Base-by-base conservation (phyloP, 1,284 basidiomycete genomes). In the Heterobasidion parviporum region DNA sequence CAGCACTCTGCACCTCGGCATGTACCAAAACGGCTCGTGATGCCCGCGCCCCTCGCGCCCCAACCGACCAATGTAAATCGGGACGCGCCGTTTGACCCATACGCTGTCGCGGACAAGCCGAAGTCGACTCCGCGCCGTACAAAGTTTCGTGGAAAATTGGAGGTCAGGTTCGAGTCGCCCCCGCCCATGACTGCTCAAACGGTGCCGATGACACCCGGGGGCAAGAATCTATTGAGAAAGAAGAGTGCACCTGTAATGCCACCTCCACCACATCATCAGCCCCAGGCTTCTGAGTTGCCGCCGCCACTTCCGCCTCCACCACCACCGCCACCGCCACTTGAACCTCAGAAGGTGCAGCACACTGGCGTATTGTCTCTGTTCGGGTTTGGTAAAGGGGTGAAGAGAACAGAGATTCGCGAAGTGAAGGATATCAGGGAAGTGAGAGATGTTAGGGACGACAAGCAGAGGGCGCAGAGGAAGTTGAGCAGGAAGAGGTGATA, bases 11-110 rank as follows among this genome's bases (percentile, higher is more conserved):
- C 63, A 32, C 77, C 75, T 14, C 72, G 69, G 41, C 76, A 82
- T 63, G 62, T 82, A 26, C 84, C 84, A 2, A 84, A 77, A 65
- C 76, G 70, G 38, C 77, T 87, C 35, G 80, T 87, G 38, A 87
- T 87, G 84, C 84, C 84, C 47, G 67, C 80, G 6, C 85, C 79
- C 15, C 71, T 87, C 26, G 56, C 59, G n/a, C 36, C 64, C 63
- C 50, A 62, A 55, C 15, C 59, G 58, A 26, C 26, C 26, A 26
- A 26, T 5, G 47, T 62, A 60, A 58, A n/a, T 20, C 46, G 55
- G 43, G 45, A 20, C 8, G n/a, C 45, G 8, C 49, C 54, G 36
- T 33, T 36, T 33, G 41, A 53, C 26, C 57, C 56, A 34, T 18
- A 36, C 35, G 50, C 15, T 15, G 16, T 14, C 34, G 12, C 49